Evolutionary conservation across 2,329 filamentous ascomycete species (phyloP), one percentile per base, ranked within the genome.

Genomic region (Tolypocladium pustulatum): DNA sequence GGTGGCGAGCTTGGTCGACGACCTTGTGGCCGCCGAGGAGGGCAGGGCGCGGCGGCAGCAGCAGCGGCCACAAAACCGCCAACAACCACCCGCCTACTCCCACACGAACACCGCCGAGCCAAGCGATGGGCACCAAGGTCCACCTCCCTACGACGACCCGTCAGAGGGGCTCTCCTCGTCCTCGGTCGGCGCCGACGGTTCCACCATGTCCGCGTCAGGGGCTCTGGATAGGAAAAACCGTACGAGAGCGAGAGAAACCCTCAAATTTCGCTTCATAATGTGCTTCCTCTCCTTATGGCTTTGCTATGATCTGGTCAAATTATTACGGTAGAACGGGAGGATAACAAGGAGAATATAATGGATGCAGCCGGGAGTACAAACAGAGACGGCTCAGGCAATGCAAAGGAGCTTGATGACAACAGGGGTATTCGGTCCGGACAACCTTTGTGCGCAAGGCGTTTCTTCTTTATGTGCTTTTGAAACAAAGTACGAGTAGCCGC

Each of bases 21-120:
- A 76, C 46, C 70, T 81, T 56, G 72, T 81, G 27, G 69, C 75
- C 7, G 75, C 73, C 2, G 77, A 78, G 58, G 76, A 78, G 61
- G 73, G 70, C 25, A 60, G 64, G 38, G 54, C 55, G 38, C 60
- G 38, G 25, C 32, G 2, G 38, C 22, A 27, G 17, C 32, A 58
- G 13, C 30, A 60, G 53, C n/a, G n/a, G n/a, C n/a, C n/a, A n/a
- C n/a, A n/a, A n/a, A n/a, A n/a, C n/a, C n/a, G n/a, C n/a, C n/a
- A n/a, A n/a, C 58, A 66, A 27, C 41, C 41, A 25, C n/a, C n/a
- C 22, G 22, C 41, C 41, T 46, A 41, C 20, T 49, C 46, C 0
- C 3, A 30, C n/a, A 8, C 46, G 43, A 49, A 13, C 27, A 55
- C 55, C 34, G 55, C 62, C 49, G 58, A 68, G n/a, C 59, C 62